Percentiles rank a stretch among this genome's conserved stretches.
These are phyloP conservation scores for Fusarium aywerte DNA, from an alignment of 2,329 filamentous ascomycete species.

Conservation along the genomic window DNA sequence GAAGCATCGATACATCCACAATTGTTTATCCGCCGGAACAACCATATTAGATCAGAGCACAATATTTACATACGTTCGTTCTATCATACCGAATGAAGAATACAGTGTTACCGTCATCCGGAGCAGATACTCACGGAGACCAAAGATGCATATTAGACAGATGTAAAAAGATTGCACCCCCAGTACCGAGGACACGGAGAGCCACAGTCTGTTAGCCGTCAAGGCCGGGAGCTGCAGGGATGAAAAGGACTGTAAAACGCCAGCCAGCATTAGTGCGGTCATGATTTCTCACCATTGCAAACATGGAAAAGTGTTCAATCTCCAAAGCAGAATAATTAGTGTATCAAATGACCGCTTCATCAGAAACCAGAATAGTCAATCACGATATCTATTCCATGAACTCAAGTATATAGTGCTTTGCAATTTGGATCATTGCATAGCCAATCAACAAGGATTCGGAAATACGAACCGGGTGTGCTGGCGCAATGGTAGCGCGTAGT, in stretches of 20 bases:
- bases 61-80: not conserved
- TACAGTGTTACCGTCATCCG: not conserved
- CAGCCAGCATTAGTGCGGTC: not conserved
- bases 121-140: not conserved
- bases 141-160: not conserved
- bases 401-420: slow-evolving; percentile 13
- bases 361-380: not conserved
- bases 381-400: rapidly evolving
- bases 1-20: not conserved
- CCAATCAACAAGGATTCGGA: slow-evolving; percentile 35
- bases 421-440: not conserved
- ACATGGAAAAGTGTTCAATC: not conserved
- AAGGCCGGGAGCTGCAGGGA: not conserved
- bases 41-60: not conserved
- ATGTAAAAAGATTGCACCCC: not conserved
- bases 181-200: not conserved
- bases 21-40: not conserved
- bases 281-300: not conserved
- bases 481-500: slow-evolving; percentile 55
- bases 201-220: not conserved
- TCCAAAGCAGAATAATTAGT: too few relatives aligned
- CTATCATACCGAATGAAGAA: not conserved
- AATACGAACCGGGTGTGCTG: slow-evolving; percentile 16
- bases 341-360: not conserved
- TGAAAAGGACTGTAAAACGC: not conserved